phyloP scores from a whole-genome alignment of 106 monocot species.

The Acanthochlamys bracteata region DNA sequence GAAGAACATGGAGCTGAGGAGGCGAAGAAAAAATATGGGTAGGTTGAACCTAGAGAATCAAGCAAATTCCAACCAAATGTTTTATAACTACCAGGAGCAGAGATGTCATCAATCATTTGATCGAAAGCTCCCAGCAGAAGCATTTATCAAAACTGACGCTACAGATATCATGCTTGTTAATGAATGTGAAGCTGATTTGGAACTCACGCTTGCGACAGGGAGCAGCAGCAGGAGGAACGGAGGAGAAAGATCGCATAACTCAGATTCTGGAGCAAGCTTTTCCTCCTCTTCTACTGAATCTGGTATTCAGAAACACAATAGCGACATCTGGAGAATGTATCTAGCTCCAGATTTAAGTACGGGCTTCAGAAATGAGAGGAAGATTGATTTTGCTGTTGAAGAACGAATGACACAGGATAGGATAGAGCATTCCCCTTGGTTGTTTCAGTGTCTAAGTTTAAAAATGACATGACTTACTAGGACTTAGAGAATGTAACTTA shows the following conservation, averaged over 20 bases:
- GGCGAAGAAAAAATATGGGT: constrained; percentile 4
- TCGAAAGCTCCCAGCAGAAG: constrained; percentile 44
- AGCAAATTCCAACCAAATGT: background rate
- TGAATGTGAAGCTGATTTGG: constrained; percentile 24
- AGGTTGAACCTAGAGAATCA: constrained; percentile 8
- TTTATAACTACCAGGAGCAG: background rate
- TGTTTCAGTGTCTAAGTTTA: constrained; percentile 47
- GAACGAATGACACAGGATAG: constrained; percentile 17
- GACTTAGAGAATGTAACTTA: background rate
- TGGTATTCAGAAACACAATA: constrained; percentile 7
- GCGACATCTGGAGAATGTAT: constrained; percentile 19
- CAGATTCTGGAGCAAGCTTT: constrained; percentile 33
- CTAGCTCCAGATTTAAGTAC: constrained; percentile 13
- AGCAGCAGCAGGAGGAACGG: constrained; percentile 37
- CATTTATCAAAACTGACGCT: constrained; percentile 14
- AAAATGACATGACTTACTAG: constrained; percentile 35
- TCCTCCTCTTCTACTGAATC: constrained; percentile 49
- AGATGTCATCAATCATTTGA: constrained; percentile 16
- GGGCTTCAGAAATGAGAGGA: constrained; percentile 14
- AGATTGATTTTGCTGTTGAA: constrained; percentile 9
- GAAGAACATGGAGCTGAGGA: constrained; percentile 22
- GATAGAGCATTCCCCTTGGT: constrained; percentile 48
- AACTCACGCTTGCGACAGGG: constrained; percentile 63
- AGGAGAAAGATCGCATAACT: constrained; percentile 18
- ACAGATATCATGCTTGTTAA: constrained; percentile 6